A percentile compares a stretch with the other conserved stretches of the same genome.
Conservation (phyloP, 768 basidiomycete genomes). For the Auricularia auricula-judae region DNA sequence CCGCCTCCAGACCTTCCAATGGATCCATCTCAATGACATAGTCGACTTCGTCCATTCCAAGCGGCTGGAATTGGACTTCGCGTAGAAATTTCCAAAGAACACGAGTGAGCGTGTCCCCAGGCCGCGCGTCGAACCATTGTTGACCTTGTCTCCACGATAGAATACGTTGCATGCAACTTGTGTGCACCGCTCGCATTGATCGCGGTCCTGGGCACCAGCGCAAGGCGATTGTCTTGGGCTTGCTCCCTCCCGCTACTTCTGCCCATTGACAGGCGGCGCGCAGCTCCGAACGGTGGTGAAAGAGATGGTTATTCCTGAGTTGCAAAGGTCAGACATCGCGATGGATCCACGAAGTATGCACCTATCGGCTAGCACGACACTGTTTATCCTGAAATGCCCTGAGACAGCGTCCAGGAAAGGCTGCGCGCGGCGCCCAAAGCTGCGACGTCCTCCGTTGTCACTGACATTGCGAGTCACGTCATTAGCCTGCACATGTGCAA, state of each 20-base stretch:
- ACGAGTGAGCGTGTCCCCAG: neutral
- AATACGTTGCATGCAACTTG: neutral
- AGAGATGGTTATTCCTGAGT: neutral
- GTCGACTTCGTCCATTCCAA: neutral
- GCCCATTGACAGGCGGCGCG: neutral
- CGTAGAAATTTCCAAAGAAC: neutral
- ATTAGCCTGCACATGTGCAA: neutral
- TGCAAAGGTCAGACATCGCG: neutral
- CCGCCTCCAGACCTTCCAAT: neutral
- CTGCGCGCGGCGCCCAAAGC: neutral
- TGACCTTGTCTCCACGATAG: neutral
- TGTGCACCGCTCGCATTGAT: neutral
- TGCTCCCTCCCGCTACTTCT: neutral
- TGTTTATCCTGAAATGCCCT: neutral
- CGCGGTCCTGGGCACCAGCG: too few species aligned
- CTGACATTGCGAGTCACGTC: neutral
- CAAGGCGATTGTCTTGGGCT: neutral
- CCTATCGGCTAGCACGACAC: neutral
- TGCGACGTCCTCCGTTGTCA: neutral
- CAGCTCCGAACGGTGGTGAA: neutral
- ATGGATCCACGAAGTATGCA: neutral
- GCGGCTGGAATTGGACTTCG: neutral
- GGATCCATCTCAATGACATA: neutral
- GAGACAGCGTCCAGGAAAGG: neutral
- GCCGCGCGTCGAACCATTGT: neutral